Evolutionary conservation across 768 basidiomycete species (phyloP), one percentile per base, ranked within the genome.

Genomic region (Suillus decipiens): DNA sequence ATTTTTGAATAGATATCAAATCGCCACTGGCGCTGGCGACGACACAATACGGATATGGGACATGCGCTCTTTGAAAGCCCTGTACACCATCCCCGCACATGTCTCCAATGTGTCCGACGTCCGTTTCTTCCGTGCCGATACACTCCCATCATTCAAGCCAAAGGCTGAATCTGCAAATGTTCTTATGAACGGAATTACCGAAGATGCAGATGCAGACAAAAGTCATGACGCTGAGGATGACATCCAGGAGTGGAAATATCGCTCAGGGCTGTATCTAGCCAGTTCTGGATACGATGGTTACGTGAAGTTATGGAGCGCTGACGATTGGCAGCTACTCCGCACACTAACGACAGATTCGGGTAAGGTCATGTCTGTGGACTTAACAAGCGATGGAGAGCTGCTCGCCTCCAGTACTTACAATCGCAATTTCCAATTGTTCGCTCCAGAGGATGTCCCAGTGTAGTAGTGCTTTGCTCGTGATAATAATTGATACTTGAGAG

Each of bases 31-130:
- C 42, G 89, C 95, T 5, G 95, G 93, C 51, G 97, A 99, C 76
- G 97, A 99, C 73, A 97, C 97, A 0, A 91, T 99, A 71, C 90
- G 96, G 55, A 93, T 99, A 81, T 99, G 97, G 97, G 97, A 99
- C 78, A 88, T 99, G 80, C 89, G 97, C 43, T 90, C 92, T 17
- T 83, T 97, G 37, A 94, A 90, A 68, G 88, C 94, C n/a, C 78
- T 95, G 12, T 95, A 97, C 76, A 98, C 94, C 47, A 97, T 99
- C 68, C 96, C 96, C 2, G 97, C 95, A 0, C 97, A 99, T 79
- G 84, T 90, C 41, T 95, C 92, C 61, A 96, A 96, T 73, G 91
- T 99, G 59, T 91, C 96, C 17, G 97, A 99, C 70, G 84, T 99
- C 50, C 90, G 92, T 36, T 99, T 99, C 81, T 99, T 96, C 86